These are phyloP conservation scores for Solanum chilense DNA, from an alignment of 257 asterid species.

Conservation along the genomic window DNA sequence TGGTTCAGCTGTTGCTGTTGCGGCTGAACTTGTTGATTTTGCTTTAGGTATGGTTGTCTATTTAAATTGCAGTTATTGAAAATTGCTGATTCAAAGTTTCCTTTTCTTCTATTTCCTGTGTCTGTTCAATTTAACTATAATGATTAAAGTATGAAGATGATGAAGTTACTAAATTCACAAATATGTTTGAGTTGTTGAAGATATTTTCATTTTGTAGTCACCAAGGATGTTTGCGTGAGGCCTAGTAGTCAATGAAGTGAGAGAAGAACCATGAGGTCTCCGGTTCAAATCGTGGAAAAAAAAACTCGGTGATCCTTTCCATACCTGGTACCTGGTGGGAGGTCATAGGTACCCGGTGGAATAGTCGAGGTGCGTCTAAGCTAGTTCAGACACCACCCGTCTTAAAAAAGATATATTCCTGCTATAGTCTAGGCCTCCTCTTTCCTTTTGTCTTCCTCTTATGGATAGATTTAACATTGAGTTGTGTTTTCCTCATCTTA, in stretches of 20 bases:
- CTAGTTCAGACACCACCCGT: background rate
- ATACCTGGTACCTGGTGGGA: background rate
- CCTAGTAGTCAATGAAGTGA: background rate
- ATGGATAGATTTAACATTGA: background rate
- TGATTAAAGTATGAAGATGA: background rate
- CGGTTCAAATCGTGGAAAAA: background rate
- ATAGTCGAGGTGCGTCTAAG: background rate
- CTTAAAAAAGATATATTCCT: background rate
- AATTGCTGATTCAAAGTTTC: background rate
- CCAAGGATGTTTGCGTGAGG: background rate
- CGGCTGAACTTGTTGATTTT: conserved; percentile 72
- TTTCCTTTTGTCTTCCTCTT: background rate
- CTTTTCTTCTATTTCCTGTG: background rate
- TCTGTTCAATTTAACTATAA: background rate
- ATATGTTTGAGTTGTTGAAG: background rate
- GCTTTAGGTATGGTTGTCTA: conserved; percentile 54
- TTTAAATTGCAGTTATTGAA: background rate
- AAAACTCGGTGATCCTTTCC: background rate
- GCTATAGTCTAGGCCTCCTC: background rate
- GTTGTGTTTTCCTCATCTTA: background rate
- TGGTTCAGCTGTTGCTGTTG: conserved; percentile 94
- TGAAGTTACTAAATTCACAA: background rate
- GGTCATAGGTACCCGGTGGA: background rate
- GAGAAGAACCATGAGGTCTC: background rate
- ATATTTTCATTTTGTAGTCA: background rate